A percentile compares a stretch with the other conserved stretches of the same genome.
These are phyloP conservation scores for Geotrichum fermentans DNA, from an alignment of 1,139 yeast genomes.

Conservation along the genomic window DNA sequence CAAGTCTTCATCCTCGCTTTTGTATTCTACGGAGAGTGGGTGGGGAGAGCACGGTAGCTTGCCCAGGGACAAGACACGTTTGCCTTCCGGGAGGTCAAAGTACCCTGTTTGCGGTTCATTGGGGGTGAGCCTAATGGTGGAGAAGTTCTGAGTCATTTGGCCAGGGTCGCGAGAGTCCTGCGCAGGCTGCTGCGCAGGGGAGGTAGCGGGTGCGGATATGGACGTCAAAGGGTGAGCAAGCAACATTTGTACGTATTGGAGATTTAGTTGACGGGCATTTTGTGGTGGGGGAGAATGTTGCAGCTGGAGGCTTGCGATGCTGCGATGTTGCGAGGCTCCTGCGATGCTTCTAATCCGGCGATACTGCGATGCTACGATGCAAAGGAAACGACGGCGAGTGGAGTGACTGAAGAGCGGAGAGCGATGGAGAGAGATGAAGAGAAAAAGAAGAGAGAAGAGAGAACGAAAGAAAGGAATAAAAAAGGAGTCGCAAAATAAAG, in stretches of 20 bases:
- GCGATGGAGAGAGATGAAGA: too few species aligned
- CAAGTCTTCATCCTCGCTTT: not conserved
- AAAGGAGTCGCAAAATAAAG: not conserved
- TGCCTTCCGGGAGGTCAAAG: constrained; percentile 13
- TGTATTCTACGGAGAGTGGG: constrained; percentile 16
- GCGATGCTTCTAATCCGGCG: too few species aligned
- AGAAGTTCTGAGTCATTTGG: not conserved
- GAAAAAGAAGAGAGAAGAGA: too few species aligned
- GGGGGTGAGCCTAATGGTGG: constrained; percentile 1
- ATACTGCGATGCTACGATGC: too few species aligned
- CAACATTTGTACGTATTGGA: constrained; percentile 1
- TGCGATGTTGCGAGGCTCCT: not conserved
- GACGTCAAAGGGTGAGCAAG: constrained; percentile 9
- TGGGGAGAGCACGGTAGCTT: constrained; percentile 12
- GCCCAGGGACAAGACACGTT: not conserved
- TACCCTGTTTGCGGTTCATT: constrained; percentile 6
- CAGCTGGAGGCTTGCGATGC: not conserved
- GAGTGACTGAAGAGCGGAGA: too few species aligned
- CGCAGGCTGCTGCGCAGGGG: not conserved
- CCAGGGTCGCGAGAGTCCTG: not conserved
- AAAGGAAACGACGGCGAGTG: too few species aligned
- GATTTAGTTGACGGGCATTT: too few species aligned
- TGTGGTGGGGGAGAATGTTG: not conserved
- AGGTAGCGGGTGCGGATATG: not conserved
- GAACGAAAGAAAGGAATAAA: not conserved